These are phyloP conservation scores for Mycena pura DNA, from an alignment of 768 basidiomycete genomes.

Conservation along the genomic window DNA sequence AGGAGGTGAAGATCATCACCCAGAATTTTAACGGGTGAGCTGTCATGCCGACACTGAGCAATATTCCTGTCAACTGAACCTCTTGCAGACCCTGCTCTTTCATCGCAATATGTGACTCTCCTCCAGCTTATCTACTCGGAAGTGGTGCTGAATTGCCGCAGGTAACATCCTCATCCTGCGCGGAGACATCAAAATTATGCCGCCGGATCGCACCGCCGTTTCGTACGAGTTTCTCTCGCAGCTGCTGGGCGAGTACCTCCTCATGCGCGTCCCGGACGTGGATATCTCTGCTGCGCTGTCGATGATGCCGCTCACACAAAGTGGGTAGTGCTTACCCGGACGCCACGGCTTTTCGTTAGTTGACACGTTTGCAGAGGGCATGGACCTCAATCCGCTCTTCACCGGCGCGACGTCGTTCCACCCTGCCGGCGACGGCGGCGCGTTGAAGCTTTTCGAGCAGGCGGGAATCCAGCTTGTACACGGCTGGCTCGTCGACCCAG, in stretches of 20 bases:
- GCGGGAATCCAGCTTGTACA: conserved; percentile 84
- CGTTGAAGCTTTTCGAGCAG: conserved; percentile 85
- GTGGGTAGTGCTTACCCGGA: conserved; percentile 52
- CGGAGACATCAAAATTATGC: conserved; percentile 78
- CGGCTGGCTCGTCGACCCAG: conserved; percentile 87
- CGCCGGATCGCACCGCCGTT: conserved; percentile 68
- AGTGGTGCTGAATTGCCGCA: conserved; percentile 34
- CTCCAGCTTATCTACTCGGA: neutral
- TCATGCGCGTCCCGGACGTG: conserved; percentile 61
- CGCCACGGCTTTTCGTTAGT: neutral
- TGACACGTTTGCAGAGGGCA: conserved; percentile 62
- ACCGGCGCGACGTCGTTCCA: conserved; percentile 71
- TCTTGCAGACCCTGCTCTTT: conserved; percentile 82
- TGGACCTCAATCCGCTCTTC: conserved; percentile 90
- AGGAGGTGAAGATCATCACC: conserved; percentile 68
- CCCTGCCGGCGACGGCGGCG: conserved; percentile 71
- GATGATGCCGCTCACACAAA: conserved; percentile 78
- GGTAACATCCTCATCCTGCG: conserved; percentile 91
- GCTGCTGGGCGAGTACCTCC: conserved; percentile 82
- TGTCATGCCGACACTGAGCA: conserved; percentile 19
- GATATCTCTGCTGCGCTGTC: conserved; percentile 77
- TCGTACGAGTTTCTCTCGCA: conserved; percentile 88
- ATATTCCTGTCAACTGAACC: neutral
- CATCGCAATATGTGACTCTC: conserved; percentile 81
- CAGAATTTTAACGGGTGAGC: conserved; percentile 87